Conservation (phyloP, 2,329 filamentous ascomycete genomes). For the Pseudocercospora vitis region DNA sequence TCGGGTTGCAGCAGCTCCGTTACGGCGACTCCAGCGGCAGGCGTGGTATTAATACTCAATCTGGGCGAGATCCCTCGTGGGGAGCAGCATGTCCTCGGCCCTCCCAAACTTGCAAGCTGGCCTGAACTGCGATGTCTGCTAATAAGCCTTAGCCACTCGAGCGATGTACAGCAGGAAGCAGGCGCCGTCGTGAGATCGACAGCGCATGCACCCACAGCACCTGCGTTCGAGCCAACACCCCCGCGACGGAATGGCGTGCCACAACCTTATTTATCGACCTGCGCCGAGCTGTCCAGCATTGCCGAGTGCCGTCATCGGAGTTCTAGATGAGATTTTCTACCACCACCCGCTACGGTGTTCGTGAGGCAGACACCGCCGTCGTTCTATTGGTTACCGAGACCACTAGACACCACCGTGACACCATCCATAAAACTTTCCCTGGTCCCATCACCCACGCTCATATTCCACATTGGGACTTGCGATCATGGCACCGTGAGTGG, state of each 20-base stretch:
- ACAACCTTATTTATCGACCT: neutral
- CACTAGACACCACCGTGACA: neutral
- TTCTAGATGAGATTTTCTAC: conserved; percentile 5
- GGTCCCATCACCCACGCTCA: neutral
- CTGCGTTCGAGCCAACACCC: too few relatives aligned
- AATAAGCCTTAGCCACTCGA: too few relatives aligned
- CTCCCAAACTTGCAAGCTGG: neutral
- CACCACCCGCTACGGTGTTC: neutral
- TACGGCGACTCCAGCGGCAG: too few relatives aligned
- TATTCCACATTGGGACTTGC: neutral
- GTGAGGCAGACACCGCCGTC: neutral
- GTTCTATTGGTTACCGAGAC: neutral
- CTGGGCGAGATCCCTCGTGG: too few relatives aligned
- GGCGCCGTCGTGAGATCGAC: too few relatives aligned
- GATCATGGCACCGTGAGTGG: conserved; percentile 14
- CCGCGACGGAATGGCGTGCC: too few relatives aligned
- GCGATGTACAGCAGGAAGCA: too few relatives aligned
- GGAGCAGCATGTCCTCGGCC: too few relatives aligned
- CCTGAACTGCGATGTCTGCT: too few relatives aligned
- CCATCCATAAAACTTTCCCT: neutral
- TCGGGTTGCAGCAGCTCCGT: too few relatives aligned
- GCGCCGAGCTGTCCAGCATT: neutral
- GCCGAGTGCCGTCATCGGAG: conserved; percentile 8
- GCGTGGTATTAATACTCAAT: too few relatives aligned
- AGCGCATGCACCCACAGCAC: too few relatives aligned